Evolutionary conservation across 208 protist species (phyloP), one percentile per base, ranked within the genome.

Genomic region (Naegleria fowleri): DNA sequence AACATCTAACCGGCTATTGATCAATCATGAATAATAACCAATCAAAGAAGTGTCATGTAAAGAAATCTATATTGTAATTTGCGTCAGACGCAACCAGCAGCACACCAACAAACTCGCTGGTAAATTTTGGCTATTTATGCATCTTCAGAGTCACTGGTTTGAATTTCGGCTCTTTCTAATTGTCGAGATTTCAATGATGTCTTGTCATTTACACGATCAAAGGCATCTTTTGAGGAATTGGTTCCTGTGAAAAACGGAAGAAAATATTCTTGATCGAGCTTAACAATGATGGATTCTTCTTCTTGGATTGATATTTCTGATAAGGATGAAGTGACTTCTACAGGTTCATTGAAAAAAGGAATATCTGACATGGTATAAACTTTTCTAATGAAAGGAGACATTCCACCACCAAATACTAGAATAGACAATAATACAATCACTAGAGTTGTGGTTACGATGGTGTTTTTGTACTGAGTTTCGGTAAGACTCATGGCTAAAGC

Each of bases 401-500:
- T 91, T 19, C 83, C 76, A n/a, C 89, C 89, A 29, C 89, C 89
- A 39, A 91, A 43, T 43, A 91, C 41, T 5, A 91, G 5, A 40
- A 83, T 91, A 16, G 55, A 59, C 0, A 91, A 43, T 29, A 91
- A 38, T 11, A 33, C 22, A 67, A 91, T 22, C 1, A 67, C 25
- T 41, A 91, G n/a, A 29, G 89, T 91, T 38, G 89, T 83, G 22
- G 89, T 91, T 11, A 91, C 48, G 5, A 90, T 90, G 25, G 19
- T 76, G 36, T 67, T 52, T 19, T 88, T 29, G n/a, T 88, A 40
- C 16, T 88, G 16, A 39, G 22, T 58, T 88, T 43, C n/a, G 41
- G 41, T 40, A n/a, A 22, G 13, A 41, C 48, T 67, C 22, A 95
- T 36, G 0, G 91, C 58, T 0, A 96, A 86, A 5, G 92, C 91